Evolutionary conservation across 169 alveolate genomes (phyloP).

Genomic region (Besnoitia besnoiti): DNA sequence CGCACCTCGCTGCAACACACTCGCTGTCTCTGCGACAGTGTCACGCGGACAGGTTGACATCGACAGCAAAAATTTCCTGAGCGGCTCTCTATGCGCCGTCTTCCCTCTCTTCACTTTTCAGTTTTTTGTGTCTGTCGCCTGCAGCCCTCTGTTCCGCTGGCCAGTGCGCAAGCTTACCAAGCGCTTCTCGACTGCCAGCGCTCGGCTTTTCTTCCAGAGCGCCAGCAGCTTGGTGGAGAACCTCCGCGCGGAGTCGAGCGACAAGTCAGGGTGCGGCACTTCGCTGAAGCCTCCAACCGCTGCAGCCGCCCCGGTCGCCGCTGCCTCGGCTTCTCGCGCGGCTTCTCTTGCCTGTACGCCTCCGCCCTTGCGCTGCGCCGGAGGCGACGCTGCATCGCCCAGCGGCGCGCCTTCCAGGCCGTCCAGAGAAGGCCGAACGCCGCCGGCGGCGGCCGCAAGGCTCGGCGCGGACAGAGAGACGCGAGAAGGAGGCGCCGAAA

Average conservation of each 20-base stretch:
- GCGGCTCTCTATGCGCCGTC: background rate
- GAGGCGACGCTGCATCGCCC: conserved; percentile 19
- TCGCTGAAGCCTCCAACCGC: conserved; percentile 45
- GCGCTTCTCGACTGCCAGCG: background rate
- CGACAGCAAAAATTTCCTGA: too few species aligned
- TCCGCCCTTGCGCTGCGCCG: conserved; percentile 34
- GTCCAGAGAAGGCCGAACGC: background rate
- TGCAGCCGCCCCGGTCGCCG: conserved; percentile 43
- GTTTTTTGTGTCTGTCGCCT: conserved; percentile 12
- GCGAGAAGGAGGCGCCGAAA: background rate
- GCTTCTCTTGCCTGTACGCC: conserved; percentile 36
- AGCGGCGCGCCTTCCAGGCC: background rate
- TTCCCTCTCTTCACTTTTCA: background rate
- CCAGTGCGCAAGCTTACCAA: too few species aligned
- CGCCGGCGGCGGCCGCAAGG: background rate
- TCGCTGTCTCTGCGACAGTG: background rate
- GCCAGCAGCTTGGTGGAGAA: conserved; percentile 42
- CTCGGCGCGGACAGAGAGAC: background rate
- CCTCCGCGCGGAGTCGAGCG: conserved; percentile 28
- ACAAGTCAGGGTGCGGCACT: conserved; percentile 55
- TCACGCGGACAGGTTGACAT: too few species aligned
- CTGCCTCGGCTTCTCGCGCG: conserved; percentile 41
- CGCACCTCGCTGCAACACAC: too few species aligned
- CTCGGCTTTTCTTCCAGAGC: conserved; percentile 32
- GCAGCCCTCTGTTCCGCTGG: conserved; percentile 21